Percentiles rank a stretch among this genome's conserved stretches.
phyloP scores from a whole-genome alignment of 2,329 filamentous ascomycete genomes.

The Neocatenulostroma microsporum region DNA sequence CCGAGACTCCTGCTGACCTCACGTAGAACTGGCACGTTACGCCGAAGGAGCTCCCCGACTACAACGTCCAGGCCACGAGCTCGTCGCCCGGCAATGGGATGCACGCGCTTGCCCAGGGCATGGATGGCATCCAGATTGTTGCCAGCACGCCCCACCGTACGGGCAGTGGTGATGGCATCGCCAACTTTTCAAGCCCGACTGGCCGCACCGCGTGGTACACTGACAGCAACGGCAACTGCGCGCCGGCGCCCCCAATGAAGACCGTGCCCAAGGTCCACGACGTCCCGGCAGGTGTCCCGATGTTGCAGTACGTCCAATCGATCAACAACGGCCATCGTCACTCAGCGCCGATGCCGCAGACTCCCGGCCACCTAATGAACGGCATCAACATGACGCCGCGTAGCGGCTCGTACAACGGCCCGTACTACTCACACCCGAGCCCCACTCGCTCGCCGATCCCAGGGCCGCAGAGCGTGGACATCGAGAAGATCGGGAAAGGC shows the following conservation, averaged over 20 bases:
- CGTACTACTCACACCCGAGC: conserved; percentile 1
- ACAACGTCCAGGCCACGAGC: not conserved
- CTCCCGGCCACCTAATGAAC: conserved; percentile 3
- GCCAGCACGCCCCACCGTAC: conserved; percentile 4
- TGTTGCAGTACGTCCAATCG: not conserved
- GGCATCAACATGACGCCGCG: conserved; percentile 2
- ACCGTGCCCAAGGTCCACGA: conserved; percentile 12
- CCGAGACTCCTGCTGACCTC: too few species aligned
- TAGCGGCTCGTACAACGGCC: conserved; percentile 14
- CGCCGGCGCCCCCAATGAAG: conserved; percentile 1
- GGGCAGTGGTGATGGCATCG: not conserved
- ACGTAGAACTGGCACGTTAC: conserved; percentile 7
- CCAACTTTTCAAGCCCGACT: conserved; percentile 15
- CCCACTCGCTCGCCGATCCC: not conserved
- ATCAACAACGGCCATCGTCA: conserved; percentile 5
- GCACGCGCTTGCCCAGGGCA: not conserved
- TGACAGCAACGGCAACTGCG: conserved; percentile 13
- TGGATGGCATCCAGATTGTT: conserved; percentile 1
- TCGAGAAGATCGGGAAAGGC: conserved; percentile 33
- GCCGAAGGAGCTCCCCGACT: conserved; percentile 3
- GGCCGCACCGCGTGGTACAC: conserved; percentile 22
- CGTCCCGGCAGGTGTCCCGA: not conserved
- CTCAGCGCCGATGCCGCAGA: conserved; percentile 8
- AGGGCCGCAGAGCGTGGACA: conserved; percentile 33
- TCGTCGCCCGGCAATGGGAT: not conserved